Percentiles rank a stretch among this genome's conserved stretches.
These are phyloP conservation scores for Carex pumila DNA, from an alignment of 176 grass and related monocot species.

Conservation along the genomic window DNA sequence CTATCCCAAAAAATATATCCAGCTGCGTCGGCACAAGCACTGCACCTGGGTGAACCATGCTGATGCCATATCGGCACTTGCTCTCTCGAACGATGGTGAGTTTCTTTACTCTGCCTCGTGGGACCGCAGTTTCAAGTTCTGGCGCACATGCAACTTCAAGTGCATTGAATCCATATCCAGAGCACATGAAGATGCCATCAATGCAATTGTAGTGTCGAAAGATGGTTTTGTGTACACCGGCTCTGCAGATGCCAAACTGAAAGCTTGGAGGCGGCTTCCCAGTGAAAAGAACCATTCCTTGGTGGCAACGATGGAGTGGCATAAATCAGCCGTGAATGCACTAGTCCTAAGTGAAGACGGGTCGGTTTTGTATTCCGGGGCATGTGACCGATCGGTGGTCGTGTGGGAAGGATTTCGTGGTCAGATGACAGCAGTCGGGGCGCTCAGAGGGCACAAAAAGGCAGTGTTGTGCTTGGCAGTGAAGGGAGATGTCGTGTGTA, in stretches of 20 bases:
- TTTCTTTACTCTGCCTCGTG: slow-evolving; percentile 82
- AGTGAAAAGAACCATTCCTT: slow-evolving; percentile 26
- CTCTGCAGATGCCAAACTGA: slow-evolving; percentile 48
- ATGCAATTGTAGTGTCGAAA: slow-evolving; percentile 46
- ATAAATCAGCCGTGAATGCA: slow-evolving; percentile 51
- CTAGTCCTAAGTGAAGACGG: slow-evolving; percentile 45
- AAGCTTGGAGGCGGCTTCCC: slow-evolving; percentile 30
- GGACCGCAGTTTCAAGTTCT: slow-evolving; percentile 73
- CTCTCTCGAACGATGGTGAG: slow-evolving; percentile 32
- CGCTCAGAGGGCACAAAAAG: slow-evolving; percentile 36
- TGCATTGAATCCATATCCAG: slow-evolving; percentile 43
- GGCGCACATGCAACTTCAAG: slow-evolving; percentile 33
- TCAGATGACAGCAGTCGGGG: slow-evolving; percentile 14
- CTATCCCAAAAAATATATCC: slow-evolving; percentile 43
- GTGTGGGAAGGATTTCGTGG: slow-evolving; percentile 40
- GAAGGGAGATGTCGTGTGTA: slow-evolving; percentile 37
- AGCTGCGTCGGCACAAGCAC: slow-evolving; percentile 44
- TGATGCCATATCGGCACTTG: slow-evolving; percentile 56
- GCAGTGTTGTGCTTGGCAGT: slow-evolving; percentile 56
- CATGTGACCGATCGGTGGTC: slow-evolving; percentile 44
- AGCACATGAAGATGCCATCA: slow-evolving; percentile 71
- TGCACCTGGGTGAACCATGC: slow-evolving; percentile 72
- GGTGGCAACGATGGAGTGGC: slow-evolving; percentile 34
- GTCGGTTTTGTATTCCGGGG: slow-evolving; percentile 55
- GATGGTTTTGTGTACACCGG: slow-evolving; percentile 53